These are phyloP conservation scores for Helminthosporium solani DNA, from an alignment of 2,329 filamentous ascomycete genomes.

Conservation along the genomic window DNA sequence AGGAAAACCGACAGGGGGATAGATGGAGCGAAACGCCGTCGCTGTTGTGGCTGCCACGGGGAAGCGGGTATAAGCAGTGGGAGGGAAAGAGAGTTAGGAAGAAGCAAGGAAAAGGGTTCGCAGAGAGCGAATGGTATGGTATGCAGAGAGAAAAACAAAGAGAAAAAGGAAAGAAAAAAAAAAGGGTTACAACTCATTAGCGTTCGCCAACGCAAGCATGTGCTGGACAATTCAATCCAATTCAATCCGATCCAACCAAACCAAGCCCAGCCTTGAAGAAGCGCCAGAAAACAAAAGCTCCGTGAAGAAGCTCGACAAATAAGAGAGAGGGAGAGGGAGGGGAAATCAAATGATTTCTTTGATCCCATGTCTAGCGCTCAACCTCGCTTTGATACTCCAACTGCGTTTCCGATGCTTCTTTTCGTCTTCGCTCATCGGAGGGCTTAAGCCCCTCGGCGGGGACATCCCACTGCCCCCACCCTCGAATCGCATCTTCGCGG, in stretches of 20 bases:
- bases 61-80: neutral
- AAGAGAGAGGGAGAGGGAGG: neutral
- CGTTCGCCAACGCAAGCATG: neutral
- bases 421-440: conserved; percentile 13
- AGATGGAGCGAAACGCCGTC: too few relatives aligned
- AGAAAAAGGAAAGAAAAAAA: neutral
- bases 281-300: neutral
- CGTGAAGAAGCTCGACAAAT: neutral
- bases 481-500: conserved; percentile 18
- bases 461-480: conserved; percentile 2
- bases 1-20: too few relatives aligned
- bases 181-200: neutral
- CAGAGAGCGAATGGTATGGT: neutral
- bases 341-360: conserved; percentile 28
- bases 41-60: neutral
- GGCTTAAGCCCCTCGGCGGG: conserved; percentile 8
- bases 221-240: too few relatives aligned
- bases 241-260: neutral
- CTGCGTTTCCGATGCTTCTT: conserved; percentile 27
- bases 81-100: neutral
- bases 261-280: neutral
- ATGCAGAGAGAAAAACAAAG: neutral
- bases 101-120: neutral
- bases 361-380: conserved; percentile 25
- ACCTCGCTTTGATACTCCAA: conserved; percentile 30